Evolutionary conservation across 768 basidiomycete genomes (phyloP), one percentile per base, ranked within the genome.

Genomic region (Pleurotus sapidus): DNA sequence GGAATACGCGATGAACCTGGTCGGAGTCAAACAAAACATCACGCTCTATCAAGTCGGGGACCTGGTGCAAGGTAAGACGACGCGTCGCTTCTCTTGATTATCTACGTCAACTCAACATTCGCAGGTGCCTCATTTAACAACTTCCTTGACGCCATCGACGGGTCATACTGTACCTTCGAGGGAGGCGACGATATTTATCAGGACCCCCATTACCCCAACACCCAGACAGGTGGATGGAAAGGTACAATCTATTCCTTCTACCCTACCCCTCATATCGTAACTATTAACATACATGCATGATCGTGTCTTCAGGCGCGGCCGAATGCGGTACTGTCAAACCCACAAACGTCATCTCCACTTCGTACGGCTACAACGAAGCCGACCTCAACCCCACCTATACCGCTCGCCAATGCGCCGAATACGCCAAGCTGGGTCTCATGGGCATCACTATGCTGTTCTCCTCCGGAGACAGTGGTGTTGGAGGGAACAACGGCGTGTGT

Each of bases 381-480:
- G 68, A 70, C 20, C 69, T 78, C 37, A 71, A 73, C 5, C 59
- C 71, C 23, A 68, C 68, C 8, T 80, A 75, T 58, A 72, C 74
- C 18, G 70, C 73, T 15, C 65, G 79, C n/a, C 78, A 80, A 63
- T 81, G 80, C 51, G 63, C 68, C 15, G 79, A 81, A 60, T 77
- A 75, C 58, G 84, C 80, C 0, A 75, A 78, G 65, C 81, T 89
- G 38, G 86, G 86, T 18, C 70, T 80, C 20, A 79, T 86, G 54
- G 88, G 87, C 12, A 74, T 82, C 15, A 81, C 84, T 4, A 57
- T 89, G 4, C 63, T 83, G 27, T 84, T 85, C 68, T 74, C 78
- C 38, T 82, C 82, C 37, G 87, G 88, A 9, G 86, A 89, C 51
- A 64, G 68, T 5, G 87, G 86, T 18, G 86, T 86, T 23, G 72